Conservation (phyloP, 257 asterid genomes). For the Nicotiana attenuata region DNA sequence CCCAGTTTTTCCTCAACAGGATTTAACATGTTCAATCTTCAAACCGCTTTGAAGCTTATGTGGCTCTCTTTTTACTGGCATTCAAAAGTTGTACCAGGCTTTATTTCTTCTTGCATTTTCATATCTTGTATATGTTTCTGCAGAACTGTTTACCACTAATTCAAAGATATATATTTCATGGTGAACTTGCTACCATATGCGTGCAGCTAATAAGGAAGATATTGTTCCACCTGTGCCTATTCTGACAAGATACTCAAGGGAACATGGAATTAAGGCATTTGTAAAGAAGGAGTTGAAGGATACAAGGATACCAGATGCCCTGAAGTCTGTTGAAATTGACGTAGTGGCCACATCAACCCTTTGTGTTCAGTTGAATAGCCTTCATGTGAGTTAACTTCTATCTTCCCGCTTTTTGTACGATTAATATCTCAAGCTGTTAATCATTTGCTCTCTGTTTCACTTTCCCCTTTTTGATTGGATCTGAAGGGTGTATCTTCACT, state of each 20-base stretch:
- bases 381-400: conserved; percentile 65
- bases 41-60: not conserved
- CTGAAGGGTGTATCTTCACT: not conserved
- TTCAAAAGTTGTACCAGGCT: not conserved
- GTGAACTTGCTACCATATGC: conserved; percentile 17
- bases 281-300: conserved; percentile 84
- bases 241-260: conserved; percentile 81
- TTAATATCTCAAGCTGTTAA: not conserved
- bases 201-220: conserved; percentile 90
- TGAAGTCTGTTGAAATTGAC: conserved; percentile 53
- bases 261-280: conserved; percentile 79
- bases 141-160: not conserved
- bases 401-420: conserved; percentile 1
- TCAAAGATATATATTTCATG: not conserved
- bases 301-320: conserved; percentile 64
- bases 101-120: not conserved
- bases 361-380: conserved; percentile 85
- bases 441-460: not conserved
- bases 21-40: not conserved
- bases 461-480: not conserved
- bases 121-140: conserved; percentile 4
- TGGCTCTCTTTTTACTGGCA: not conserved
- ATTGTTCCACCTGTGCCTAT: conserved; percentile 83
- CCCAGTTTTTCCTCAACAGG: not conserved
- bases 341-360: conserved; percentile 68